Evolutionary conservation across 192 early-diverging fungal species (phyloP).

Genomic region (Ambispora gerdemannii): DNA sequence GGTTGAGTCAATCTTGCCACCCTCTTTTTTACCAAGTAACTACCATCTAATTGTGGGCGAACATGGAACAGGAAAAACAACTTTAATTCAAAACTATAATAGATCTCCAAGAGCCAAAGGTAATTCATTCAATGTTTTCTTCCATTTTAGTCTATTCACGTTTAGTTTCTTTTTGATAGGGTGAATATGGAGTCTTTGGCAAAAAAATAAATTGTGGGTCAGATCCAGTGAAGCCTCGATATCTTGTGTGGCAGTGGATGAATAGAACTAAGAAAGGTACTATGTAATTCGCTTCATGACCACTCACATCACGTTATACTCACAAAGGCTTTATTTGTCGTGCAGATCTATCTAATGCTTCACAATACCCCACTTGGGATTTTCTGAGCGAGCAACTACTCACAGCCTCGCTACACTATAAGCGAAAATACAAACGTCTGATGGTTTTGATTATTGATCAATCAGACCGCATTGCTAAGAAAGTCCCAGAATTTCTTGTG

Average conservation of each 20-base stretch:
- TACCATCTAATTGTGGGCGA: conserved; percentile 23
- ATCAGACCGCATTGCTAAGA: conserved; percentile 26
- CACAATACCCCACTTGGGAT: conserved; percentile 18
- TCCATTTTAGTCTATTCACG: conserved; percentile 23
- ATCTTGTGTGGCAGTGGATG: conserved; percentile 7
- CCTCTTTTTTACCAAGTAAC: neutral
- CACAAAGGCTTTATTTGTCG: conserved; percentile 17
- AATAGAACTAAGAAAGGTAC: conserved; percentile 8
- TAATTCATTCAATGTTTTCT: conserved; percentile 25
- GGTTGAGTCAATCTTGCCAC: conserved; percentile 7
- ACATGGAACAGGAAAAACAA: conserved; percentile 29
- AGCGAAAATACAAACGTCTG: conserved; percentile 2
- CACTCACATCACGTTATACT: conserved; percentile 10
- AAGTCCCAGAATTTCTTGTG: conserved; percentile 5
- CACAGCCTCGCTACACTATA: neutral
- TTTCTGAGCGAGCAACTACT: conserved; percentile 1
- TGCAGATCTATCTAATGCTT: neutral
- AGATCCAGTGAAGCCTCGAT: conserved; percentile 13
- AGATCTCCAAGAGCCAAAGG: conserved; percentile 19
- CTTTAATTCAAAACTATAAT: neutral
- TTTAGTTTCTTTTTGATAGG: conserved; percentile 27
- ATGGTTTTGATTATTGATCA: conserved; percentile 28
- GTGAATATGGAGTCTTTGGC: conserved; percentile 5
- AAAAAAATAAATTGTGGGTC: conserved; percentile 20
- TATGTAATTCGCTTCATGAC: neutral